Evolutionary conservation across 148 eudicot species (phyloP).

Genomic region (Vaccinium corymbosum): DNA sequence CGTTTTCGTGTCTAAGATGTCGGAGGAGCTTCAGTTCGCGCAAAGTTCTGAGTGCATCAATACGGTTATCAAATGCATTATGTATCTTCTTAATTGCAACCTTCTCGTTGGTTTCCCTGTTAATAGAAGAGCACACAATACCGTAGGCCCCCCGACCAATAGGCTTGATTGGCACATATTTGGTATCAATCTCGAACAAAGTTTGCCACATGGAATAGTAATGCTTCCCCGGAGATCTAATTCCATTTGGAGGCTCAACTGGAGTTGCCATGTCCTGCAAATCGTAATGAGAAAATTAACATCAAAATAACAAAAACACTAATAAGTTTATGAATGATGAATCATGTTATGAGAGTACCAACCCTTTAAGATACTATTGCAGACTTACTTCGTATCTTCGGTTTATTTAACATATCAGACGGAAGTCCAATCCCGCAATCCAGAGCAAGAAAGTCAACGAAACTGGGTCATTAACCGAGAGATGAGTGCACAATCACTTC

Average conservation of each 20-base stretch:
- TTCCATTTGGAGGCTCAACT: slow-evolving; percentile 44
- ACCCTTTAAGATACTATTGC: not conserved
- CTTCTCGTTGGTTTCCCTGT: slow-evolving; percentile 44
- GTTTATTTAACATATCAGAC: not conserved
- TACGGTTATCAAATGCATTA: slow-evolving; percentile 41
- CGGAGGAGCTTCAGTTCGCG: slow-evolving; percentile 45
- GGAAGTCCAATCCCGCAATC: not conserved
- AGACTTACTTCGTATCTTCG: not conserved
- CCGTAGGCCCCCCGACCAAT: slow-evolving; percentile 55
- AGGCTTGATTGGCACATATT: slow-evolving; percentile 43
- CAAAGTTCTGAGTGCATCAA: slow-evolving; percentile 46
- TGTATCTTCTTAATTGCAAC: slow-evolving; percentile 50
- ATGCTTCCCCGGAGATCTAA: slow-evolving; percentile 35
- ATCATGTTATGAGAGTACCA: not conserved
- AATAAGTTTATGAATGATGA: not conserved
- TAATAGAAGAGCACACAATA: slow-evolving; percentile 43
- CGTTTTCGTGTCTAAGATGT: slow-evolving; percentile 43
- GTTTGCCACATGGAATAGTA: slow-evolving; percentile 48
- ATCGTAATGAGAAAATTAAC: not conserved
- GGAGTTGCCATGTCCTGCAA: slow-evolving; percentile 39
- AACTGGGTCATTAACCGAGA: not conserved
- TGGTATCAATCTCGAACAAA: slow-evolving; percentile 40
- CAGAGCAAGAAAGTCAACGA: not conserved
- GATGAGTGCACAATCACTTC: not conserved
- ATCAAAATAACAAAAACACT: not conserved